Evolutionary conservation across 192 early-diverging fungal species (phyloP).

Genomic region (Obelidium mucronatum): DNA sequence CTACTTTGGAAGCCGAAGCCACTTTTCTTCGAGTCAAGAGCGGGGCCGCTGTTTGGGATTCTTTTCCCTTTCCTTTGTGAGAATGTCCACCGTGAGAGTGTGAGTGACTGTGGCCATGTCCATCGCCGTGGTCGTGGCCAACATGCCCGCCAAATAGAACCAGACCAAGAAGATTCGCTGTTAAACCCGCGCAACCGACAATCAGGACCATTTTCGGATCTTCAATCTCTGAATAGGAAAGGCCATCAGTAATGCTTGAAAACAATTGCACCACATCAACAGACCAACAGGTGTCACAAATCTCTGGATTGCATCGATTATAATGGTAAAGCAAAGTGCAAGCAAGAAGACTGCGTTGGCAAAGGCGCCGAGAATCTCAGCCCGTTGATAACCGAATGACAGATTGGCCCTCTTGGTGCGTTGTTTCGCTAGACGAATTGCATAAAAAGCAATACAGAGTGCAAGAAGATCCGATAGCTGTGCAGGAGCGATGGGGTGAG

Average conservation of each 20-base stretch:
- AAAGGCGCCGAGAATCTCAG: constrained; percentile 92
- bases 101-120: constrained; percentile 48
- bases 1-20: constrained; percentile 18
- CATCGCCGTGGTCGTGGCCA: constrained; percentile 35
- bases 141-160: constrained; percentile 77
- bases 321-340: constrained; percentile 88
- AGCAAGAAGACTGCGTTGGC: constrained; percentile 91
- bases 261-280: constrained; percentile 71
- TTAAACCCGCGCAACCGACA: constrained; percentile 80
- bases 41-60: not conserved
- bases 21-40: not conserved
- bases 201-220: constrained; percentile 78
- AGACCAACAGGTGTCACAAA: constrained; percentile 72
- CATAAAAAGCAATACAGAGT: constrained; percentile 82
- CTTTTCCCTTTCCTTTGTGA: not conserved
- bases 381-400: constrained; percentile 91
- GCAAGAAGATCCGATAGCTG: constrained; percentile 46
- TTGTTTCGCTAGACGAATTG: constrained; percentile 72
- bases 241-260: constrained; percentile 75
- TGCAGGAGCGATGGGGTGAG: not conserved
- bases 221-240: constrained; percentile 56
- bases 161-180: constrained; percentile 81
- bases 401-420: constrained; percentile 66
- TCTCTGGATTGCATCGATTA: constrained; percentile 86
- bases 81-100: not conserved